Base-by-base conservation (phyloP, 805 yeast species). In the Teunomyces cretensis region DNA sequence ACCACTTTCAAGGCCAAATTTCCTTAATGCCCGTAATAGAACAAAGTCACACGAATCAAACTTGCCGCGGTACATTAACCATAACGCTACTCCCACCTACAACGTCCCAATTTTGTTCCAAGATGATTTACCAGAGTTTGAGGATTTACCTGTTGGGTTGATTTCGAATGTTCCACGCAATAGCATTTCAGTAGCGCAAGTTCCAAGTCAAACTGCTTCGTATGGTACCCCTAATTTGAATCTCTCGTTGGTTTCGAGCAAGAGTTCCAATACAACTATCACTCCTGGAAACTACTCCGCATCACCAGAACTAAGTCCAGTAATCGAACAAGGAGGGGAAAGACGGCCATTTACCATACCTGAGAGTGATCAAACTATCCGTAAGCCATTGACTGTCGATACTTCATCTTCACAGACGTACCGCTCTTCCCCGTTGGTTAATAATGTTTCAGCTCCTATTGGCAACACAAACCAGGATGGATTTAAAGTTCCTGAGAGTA, bases 1-100 rank as follows among this genome's bases (percentile, higher is more conserved):
- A 0, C 69, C 68, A 1, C 47, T 49, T 2, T 48, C 64, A 6
- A 54, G 69, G 22, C 75, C 76, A 1, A 64, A 64, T 15, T 61
- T 68, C 46, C 52, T 71, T 11, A 48, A 61, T 4, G 48, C 68
- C 37, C 55, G 56, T 39, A 61, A 64, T 22, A 53, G 78, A 22
- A 70, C 76, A 6, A 65, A 62, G 48, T 67, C 74, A 5, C 74
- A 72, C 51, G 75, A 70, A 38, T 67, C 75, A n/a, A 68, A 69
- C 48, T 56, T 67, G 36, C 74, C 66, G 2, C 55, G 53, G 37
- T 52, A 64, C 48, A 55, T 52, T 15, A 39, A 45, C 12, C 37
- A 45, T 24, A 33, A 39, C 1, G 39, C 45, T 6, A 28, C 31
- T 3, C 51, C 50, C 14, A 49, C 49, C 15, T 55, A 55, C 46